Evolutionary conservation across 345 rosid genomes (phyloP), one percentile per base, ranked within the genome.

Genomic region (Citrus inodora): DNA sequence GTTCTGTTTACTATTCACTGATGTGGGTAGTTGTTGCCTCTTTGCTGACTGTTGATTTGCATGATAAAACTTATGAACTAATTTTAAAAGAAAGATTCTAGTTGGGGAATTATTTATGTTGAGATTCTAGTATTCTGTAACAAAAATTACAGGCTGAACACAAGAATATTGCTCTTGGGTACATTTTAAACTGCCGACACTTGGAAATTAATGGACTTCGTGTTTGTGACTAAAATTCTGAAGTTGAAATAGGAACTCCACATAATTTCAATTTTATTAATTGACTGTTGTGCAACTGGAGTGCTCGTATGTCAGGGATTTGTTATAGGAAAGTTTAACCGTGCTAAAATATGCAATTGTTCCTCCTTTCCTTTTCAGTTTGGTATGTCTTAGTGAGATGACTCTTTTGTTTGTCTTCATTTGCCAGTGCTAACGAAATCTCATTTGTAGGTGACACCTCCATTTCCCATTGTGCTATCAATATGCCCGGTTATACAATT

Each of bases 361-460:
- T 58, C 8, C 25, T 63, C 32, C 65, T 21, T 17, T 4, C 13
- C 33, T 30, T 33, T 21, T 28, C 16, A 38, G 68, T 42, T 71
- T 30, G 38, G 38, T 1, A 17, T 53, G 16, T 21, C 42, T 30
- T 21, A 2, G 16, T 51, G 74, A 30, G 11, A 69, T 38, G 28
- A 42, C 62, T 28, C 17, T 60, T 28, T 74, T 27, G 30, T 62
- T 58, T 72, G 61, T 66, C 38, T 76, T 46, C 56, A 51, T 9
- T 58, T 59, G 27, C 24, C 51, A 55, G 38, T 77, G 77, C 63
- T 86, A 55, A 82, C 80, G 37, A 17, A 79, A 81, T 82, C 79
- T 84, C 71, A 78, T 78, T 78, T 90, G 70, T 79, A 92, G 98
- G 98, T 92, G 67, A 90, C 97, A 9, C 98, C 97, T 66, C 81